Conservation (phyloP, 306 rosid genomes). For the Ceratonia siliqua region DNA sequence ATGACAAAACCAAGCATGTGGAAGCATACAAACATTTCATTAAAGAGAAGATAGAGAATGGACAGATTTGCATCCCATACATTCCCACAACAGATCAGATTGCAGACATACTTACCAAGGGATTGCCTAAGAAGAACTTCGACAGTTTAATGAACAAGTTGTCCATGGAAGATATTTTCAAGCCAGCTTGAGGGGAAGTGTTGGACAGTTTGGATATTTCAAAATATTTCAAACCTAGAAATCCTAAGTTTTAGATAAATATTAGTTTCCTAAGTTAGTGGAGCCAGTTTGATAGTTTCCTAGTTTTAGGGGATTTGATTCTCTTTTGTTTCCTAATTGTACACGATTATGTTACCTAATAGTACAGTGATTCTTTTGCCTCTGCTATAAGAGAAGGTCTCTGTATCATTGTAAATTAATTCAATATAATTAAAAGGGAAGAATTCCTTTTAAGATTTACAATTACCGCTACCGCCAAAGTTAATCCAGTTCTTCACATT, state of each 20-base stretch:
- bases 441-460: not conserved
- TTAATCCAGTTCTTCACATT: too few species aligned
- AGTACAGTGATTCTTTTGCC: too few species aligned
- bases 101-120: too few species aligned
- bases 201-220: not conserved
- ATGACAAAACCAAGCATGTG: too few species aligned
- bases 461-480: too few species aligned
- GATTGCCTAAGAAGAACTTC: not conserved
- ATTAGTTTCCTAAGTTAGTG: not conserved
- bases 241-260: not conserved
- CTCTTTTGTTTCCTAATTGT: too few species aligned
- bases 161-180: too few species aligned
- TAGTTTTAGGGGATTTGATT: not conserved
- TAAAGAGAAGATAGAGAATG: too few species aligned
- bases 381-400: not conserved
- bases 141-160: too few species aligned
- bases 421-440: not conserved
- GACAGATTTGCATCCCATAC: not conserved
- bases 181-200: too few species aligned
- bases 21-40: too few species aligned
- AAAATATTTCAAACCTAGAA: not conserved
- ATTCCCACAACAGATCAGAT: too few species aligned
- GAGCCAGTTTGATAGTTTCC: not conserved
- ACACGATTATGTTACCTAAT: not conserved
- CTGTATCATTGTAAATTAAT: not conserved